Percentiles rank a stretch among this genome's conserved stretches.
Conservation (phyloP, 2,329 filamentous ascomycete species). For the Apiospora sp. region DNA sequence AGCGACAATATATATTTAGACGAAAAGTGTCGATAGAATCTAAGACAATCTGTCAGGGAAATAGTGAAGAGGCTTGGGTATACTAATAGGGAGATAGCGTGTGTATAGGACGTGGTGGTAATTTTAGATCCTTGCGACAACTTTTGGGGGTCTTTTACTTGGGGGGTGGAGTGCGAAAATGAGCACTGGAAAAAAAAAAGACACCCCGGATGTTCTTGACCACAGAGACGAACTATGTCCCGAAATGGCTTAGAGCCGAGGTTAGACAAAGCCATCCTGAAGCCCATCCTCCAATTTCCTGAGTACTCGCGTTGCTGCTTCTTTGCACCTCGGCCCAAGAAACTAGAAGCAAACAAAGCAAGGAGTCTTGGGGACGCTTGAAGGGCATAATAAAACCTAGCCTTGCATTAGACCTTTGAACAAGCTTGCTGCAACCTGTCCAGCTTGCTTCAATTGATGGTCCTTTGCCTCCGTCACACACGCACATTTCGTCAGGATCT, state of each 20-base stretch:
- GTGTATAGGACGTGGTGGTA: constrained; percentile 5
- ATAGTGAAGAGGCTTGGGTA: not conserved
- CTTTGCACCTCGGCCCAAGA: not conserved
- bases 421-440: not conserved
- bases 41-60: constrained; percentile 1
- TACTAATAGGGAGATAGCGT: not conserved
- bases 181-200: not conserved
- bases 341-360: constrained; percentile 17
- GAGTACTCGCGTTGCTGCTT: constrained; percentile 11
- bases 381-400: constrained; percentile 11
- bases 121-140: constrained; percentile 14
- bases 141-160: not conserved
- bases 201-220: not conserved
- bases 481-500: not conserved
- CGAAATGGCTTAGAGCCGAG: not conserved
- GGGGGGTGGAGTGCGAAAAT: not conserved
- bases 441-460: not conserved
- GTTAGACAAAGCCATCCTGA: constrained; percentile 19
- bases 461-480: not conserved
- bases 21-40: not conserved
- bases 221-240: not conserved
- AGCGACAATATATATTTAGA: not conserved
- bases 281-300: constrained; percentile 23
- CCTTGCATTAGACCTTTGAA: not conserved
- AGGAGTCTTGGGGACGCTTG: not conserved